Conservation (phyloP, 495 filamentous ascomycete genomes). For the Lindgomyces ingoldianus region DNA sequence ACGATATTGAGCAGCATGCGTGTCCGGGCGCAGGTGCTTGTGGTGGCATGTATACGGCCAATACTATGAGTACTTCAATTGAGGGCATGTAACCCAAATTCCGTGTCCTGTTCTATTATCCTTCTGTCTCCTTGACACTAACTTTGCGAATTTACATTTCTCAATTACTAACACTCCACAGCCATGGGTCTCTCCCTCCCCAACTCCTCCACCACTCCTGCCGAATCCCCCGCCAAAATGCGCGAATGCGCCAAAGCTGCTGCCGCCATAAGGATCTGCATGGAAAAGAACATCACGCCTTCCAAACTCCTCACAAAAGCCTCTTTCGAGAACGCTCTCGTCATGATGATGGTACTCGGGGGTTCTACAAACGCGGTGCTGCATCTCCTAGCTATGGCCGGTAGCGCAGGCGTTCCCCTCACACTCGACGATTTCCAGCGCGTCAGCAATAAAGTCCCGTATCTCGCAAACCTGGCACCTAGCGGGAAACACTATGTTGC, state of each 20-base stretch:
- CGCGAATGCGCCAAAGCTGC: constrained; percentile 88
- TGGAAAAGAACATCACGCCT: constrained; percentile 86
- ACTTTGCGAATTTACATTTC: too few relatives aligned
- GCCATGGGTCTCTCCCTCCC: constrained; percentile 88
- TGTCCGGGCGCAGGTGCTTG: constrained; percentile 94
- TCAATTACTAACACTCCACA: background rate
- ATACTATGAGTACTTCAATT: constrained; percentile 95
- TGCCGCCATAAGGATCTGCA: constrained; percentile 78
- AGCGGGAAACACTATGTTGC: constrained; percentile 89
- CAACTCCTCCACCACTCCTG: constrained; percentile 87
- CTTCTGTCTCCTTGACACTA: background rate
- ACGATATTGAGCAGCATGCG: constrained; percentile 80
- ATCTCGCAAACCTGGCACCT: constrained; percentile 90
- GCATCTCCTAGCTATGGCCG: constrained; percentile 93
- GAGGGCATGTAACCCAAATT: constrained; percentile 53
- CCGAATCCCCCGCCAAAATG: constrained; percentile 83
- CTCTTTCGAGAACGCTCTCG: constrained; percentile 90
- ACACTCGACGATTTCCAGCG: constrained; percentile 86
- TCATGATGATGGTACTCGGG: constrained; percentile 89
- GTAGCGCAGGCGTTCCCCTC: constrained; percentile 79
- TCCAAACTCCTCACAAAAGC: constrained; percentile 80
- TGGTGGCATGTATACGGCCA: constrained; percentile 95
- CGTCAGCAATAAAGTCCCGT: constrained; percentile 85
- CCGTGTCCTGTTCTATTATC: background rate
- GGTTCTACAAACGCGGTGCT: constrained; percentile 91